Evolutionary conservation across 331 rosid species (phyloP).

Genomic region (Rosa hybrid): DNA sequence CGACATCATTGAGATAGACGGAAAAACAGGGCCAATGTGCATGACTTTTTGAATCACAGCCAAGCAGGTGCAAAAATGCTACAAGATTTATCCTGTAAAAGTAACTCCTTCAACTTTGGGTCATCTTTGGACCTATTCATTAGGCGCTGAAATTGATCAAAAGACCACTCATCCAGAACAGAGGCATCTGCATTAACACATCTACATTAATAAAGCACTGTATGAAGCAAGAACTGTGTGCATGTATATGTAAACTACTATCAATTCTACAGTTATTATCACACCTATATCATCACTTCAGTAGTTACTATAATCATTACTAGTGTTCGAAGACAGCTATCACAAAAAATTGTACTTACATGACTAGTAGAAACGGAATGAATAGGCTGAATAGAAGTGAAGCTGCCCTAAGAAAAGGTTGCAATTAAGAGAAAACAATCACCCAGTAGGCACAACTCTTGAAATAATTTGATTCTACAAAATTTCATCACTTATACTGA

Average conservation of each 20-base stretch:
- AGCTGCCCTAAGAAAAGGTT: slow-evolving; percentile 95
- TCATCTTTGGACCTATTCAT: slow-evolving; percentile 67
- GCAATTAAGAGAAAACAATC: slow-evolving; percentile 36
- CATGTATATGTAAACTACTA: neutral
- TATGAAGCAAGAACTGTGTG: slow-evolving; percentile 2
- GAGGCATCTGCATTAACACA: slow-evolving; percentile 74
- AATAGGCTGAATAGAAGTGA: slow-evolving; percentile 79
- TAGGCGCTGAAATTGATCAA: slow-evolving; percentile 77
- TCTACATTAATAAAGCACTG: slow-evolving; percentile 18
- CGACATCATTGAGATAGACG: slow-evolving; percentile 85
- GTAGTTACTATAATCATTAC: neutral
- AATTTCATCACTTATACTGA: slow-evolving; percentile 67
- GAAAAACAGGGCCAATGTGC: slow-evolving; percentile 79
- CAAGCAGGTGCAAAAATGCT: slow-evolving; percentile 77
- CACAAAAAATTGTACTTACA: slow-evolving; percentile 51
- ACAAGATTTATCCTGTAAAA: slow-evolving; percentile 68
- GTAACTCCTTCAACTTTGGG: slow-evolving; percentile 59
- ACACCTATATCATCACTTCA: neutral
- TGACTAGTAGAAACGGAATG: slow-evolving; percentile 86
- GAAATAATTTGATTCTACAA: neutral
- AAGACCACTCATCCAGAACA: slow-evolving; percentile 90
- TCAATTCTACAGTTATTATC: neutral
- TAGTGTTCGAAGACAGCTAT: too few species aligned
- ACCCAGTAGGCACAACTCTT: slow-evolving; percentile 28
- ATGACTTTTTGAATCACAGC: slow-evolving; percentile 94